Base-by-base conservation (phyloP, 257 asterid species). In the Ocimum tenuiflorum region DNA sequence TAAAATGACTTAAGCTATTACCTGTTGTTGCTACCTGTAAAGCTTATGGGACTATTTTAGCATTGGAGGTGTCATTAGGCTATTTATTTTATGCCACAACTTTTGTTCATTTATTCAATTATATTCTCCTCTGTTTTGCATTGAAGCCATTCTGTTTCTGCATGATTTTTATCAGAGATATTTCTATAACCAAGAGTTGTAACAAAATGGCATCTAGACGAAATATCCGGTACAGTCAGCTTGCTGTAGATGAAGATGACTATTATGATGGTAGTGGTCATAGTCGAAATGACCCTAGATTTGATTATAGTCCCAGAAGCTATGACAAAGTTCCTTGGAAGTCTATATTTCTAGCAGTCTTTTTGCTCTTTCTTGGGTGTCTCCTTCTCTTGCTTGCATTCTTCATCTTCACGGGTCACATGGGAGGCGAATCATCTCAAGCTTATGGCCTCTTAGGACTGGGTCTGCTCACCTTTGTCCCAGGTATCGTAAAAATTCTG, bases 351-450 rank as follows among this genome's bases (percentile, higher is more conserved):
- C 91, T 92, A 12, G 99, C 99, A 41, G 9, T 83, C 33, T 89
- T 87, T 76, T 75, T 92, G 74, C 95, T 92, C 56, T 75, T 81
- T 52, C 89, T 92, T n/a, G 99, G 99, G 39, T 87, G 94, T 56
- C 45, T 89, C 61, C 95, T 89, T 71, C 86, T 89, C 72, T 75
- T 83, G 67, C 83, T 92, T 60, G 79, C 96, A 2, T 20, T 76
- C 63, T 92, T 86, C 84, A 87, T 89, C 76, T 78, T 89, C 87
- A 81, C 91, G 6, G 94, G 97, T 60, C 99, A 92, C 85, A 86
- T 92, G 96, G 89, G 70, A 53, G 97, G 97, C 45, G 97, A 92
- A 35, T 61, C 46, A 50, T 79, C 96, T 56, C 97, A 92, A 78
- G 96, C 94, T 20, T 84, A 85, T 67, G 95, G 95, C 73, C 87